Evolutionary conservation across 2,329 filamentous ascomycete species (phyloP).

Genomic region (Spiromastix sp.): DNA sequence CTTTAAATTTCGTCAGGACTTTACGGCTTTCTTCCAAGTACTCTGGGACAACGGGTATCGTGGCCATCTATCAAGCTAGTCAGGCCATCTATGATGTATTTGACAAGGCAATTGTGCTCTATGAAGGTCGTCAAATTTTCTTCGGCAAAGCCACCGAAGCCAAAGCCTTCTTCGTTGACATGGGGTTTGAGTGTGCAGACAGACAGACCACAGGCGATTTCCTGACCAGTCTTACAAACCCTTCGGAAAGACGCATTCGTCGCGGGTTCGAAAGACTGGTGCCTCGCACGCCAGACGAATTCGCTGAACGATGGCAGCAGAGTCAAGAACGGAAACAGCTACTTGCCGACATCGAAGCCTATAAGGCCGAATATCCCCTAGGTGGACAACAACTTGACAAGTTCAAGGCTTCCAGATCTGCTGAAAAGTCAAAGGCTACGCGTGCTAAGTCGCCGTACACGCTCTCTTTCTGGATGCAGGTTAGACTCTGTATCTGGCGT

Average conservation of each 20-base stretch:
- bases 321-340: constrained; percentile 38
- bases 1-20: constrained; percentile 56
- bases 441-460: constrained; percentile 71
- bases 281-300: constrained; percentile 61
- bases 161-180: constrained; percentile 61
- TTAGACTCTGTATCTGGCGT: constrained; percentile 69
- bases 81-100: constrained; percentile 67
- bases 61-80: constrained; percentile 76
- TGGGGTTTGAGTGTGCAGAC: constrained; percentile 65
- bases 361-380: constrained; percentile 32
- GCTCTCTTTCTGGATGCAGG: constrained; percentile 64
- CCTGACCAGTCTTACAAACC: constrained; percentile 70
- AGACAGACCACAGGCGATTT: constrained; percentile 75
- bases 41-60: constrained; percentile 73
- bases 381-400: constrained; percentile 13
- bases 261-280: constrained; percentile 42
- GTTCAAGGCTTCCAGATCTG: constrained; percentile 23
- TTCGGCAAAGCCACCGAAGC: constrained; percentile 61
- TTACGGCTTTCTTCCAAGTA: constrained; percentile 73
- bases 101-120: constrained; percentile 76
- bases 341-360: constrained; percentile 34
- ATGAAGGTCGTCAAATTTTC: constrained; percentile 64
- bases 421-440: constrained; percentile 34
- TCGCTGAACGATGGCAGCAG: constrained; percentile 47
- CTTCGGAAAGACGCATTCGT: constrained; percentile 67